Percentiles rank a stretch among this genome's conserved stretches.
phyloP scores from a whole-genome alignment of 495 filamentous ascomycete species.

The Aspergillus haitiensis region DNA sequence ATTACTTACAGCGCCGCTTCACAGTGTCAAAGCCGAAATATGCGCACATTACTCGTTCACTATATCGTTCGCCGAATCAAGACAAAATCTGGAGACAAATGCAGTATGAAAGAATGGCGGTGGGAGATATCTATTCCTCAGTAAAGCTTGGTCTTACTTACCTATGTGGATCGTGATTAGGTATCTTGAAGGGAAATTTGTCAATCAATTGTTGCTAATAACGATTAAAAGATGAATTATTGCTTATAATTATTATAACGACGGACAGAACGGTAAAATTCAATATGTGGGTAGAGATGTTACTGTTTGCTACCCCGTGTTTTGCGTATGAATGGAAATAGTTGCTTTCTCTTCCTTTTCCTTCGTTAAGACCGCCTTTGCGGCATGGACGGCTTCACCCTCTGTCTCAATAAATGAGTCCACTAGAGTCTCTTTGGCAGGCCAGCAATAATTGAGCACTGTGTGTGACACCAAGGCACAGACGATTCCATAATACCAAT shows the following conservation, averaged over 20 bases:
- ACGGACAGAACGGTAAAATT: background rate
- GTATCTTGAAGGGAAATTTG: too few species aligned
- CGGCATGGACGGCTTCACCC: background rate
- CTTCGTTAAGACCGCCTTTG: background rate
- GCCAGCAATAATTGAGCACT: background rate
- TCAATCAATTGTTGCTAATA: too few species aligned
- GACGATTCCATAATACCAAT: conserved; percentile 6
- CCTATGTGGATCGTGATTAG: too few species aligned
- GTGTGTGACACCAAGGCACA: background rate
- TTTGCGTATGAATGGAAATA: background rate
- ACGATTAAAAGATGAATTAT: background rate
- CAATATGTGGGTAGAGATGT: background rate
- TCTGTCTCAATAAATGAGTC: background rate
- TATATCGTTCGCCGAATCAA: too few species aligned
- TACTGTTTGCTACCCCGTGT: too few species aligned
- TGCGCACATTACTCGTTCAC: too few species aligned
- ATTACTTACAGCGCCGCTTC: too few species aligned
- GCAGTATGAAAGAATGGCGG: too few species aligned
- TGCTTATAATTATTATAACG: background rate
- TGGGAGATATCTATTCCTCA: too few species aligned
- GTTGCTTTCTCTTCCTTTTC: conserved; percentile 3
- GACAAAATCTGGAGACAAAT: too few species aligned
- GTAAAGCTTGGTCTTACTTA: too few species aligned
- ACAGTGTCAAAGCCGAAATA: too few species aligned
- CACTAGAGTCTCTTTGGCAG: conserved; percentile 3